Evolutionary conservation across 108 stramenopile genomes (phyloP), one percentile per base, ranked within the genome.

Genomic region (Seminavis robusta): DNA sequence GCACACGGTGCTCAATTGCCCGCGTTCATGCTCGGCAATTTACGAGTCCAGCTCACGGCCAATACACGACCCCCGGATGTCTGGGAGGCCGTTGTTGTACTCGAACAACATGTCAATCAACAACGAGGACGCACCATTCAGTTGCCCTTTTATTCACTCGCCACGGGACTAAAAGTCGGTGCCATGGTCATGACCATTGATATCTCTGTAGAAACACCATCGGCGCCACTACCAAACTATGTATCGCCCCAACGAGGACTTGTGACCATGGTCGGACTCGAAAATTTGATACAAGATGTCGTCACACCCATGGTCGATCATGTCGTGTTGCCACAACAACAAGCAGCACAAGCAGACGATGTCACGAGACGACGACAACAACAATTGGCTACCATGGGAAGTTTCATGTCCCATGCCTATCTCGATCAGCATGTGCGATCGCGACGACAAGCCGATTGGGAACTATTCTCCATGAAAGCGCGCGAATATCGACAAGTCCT

Each of bases 361-460:
- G 45, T 21, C 8, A 27, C 40, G 10, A 36, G 47, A 7, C 56
- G 79, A 42, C 79, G 83, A 33, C 61, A 79, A 34, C 82, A 80
- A 55, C 77, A 79, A 37, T 43, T 92, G 23, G 66, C 65, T 31
- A 92, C 90, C 1, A 92, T 92, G 90, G 90, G 90, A 19, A 56
- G 55, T 20, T 92, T 88, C 36, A 42, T 84, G 10, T 73, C 76
- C 10, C 42, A 76, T 1, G 64, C 56, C 30, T 88, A 75, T 59
- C 71, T 88, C 54, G 57, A 73, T 21, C 61, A 70, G 43, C 87
- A 88, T 34, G 45, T 83, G 23, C 33, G 53, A 31, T 38, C 47
- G 1, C 44, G 61, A 8, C 62, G 90, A 19, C 42, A 74, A 17
- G 28, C 65, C 23, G 90, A 80, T 42, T 61, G 68, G 30, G 62